Evolutionary conservation across 2,329 filamentous ascomycete genomes (phyloP), one percentile per base, ranked within the genome.

Genomic region (Fusarium buharicum): DNA sequence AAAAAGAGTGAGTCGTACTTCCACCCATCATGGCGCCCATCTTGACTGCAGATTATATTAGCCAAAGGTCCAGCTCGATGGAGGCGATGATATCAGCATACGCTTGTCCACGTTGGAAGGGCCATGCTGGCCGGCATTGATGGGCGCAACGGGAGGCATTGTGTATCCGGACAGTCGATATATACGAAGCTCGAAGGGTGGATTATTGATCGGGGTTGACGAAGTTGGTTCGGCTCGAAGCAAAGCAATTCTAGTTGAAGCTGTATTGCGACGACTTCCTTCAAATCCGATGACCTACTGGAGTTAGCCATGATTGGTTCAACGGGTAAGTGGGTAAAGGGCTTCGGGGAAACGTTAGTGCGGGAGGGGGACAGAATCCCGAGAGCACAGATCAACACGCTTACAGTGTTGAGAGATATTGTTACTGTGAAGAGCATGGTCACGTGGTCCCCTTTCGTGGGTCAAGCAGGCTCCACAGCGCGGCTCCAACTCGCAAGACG

Each of bases 21-120:
- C 93, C 92, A 70, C 95, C 95, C 93, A 98, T 98, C 89, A 99
- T 89, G 63, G 91, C 93, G 70, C 95, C 95, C 93, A 98, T 97
- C 84, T 97, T 97, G 40, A 77, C 75, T 77, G 39, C 27, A 44
- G 22, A 28, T 31, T 51, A 9, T 34, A 37, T 70, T 66, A 72
- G 59, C 65, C 58, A 57, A 55, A 54, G 18, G 38, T 48, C 16
- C 52, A 49, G 38, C 34, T 36, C 22, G 22, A 44, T 43, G 40
- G 41, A 47, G 38, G 53, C 49, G 50, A 48, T 39, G 31, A 48
- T 57, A 57, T 59, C 33, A 43, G 45, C 72, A 56, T 79, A 85
- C 84, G 75, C 77, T 86, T 86, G 73, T 86, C 84, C 59, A 83
- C 72, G 56, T 78, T 82, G 39, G 82, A 84, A 27, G 79, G 82